Percentiles rank a stretch among this genome's conserved stretches.
phyloP scores from a whole-genome alignment of 1,139 yeast genomes.

The Waltiozyma sp. region DNA sequence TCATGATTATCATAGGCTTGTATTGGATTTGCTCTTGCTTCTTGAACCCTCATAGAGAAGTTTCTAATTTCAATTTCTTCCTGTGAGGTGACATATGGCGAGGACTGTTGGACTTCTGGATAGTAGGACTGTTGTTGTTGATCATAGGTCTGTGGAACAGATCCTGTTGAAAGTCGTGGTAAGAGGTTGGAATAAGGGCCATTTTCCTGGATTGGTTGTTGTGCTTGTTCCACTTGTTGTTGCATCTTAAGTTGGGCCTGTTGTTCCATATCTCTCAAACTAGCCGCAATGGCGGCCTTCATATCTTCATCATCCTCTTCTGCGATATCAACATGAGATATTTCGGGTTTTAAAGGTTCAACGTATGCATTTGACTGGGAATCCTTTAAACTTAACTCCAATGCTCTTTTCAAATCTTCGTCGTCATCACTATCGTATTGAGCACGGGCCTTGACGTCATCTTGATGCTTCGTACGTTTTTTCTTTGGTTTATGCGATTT shows the following conservation, averaged over 20 bases:
- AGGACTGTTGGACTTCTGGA: no score
- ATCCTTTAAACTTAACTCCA: slow-evolving; percentile 37
- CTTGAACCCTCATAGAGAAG: slow-evolving; percentile 57
- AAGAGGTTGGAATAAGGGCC: slow-evolving; percentile 15
- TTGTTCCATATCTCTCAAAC: slow-evolving; percentile 59
- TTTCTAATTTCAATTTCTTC: slow-evolving; percentile 63
- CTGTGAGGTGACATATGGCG: slow-evolving; percentile 29
- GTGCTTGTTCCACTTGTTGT: slow-evolving; percentile 4
- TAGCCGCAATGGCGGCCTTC: slow-evolving; percentile 93
- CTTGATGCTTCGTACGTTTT: slow-evolving; percentile 9
- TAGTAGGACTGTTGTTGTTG: slow-evolving; percentile 9
- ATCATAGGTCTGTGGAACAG: slow-evolving; percentile 4
- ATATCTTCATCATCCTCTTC: slow-evolving; percentile 82
- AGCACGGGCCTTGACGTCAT: slow-evolving; percentile 18
- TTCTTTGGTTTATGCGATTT: slow-evolving; percentile 19
- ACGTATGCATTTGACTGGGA: slow-evolving; percentile 16
- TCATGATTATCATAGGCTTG: slow-evolving; percentile 39
- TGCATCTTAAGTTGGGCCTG: slow-evolving; percentile 20
- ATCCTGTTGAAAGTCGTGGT: slow-evolving; percentile 11
- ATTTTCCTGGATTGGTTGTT: slow-evolving; percentile 5
- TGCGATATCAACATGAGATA: slow-evolving; percentile 3
- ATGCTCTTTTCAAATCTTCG: slow-evolving; percentile 16
- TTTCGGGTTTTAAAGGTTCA: not conserved
- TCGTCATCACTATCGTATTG: slow-evolving; percentile 16
- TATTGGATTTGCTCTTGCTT: slow-evolving; percentile 37